These are phyloP conservation scores for Strobilomyces dryophilus DNA, from an alignment of 768 basidiomycete species.

Conservation along the genomic window DNA sequence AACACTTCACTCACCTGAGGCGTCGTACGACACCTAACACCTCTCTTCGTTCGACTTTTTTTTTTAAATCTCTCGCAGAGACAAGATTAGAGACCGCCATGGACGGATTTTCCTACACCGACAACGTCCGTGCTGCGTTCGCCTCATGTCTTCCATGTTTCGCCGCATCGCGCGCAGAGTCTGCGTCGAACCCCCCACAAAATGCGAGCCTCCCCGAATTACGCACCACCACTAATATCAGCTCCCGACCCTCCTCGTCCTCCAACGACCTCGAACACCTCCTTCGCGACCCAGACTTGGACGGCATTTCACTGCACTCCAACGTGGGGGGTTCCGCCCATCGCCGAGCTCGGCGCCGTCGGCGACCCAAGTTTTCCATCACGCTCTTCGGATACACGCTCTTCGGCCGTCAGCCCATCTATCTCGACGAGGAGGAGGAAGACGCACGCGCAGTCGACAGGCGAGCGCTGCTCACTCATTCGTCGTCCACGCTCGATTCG, in stretches of 20 bases:
- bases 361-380: conserved; percentile 37
- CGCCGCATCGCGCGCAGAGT: conserved; percentile 33
- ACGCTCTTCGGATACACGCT: conserved; percentile 63
- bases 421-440: conserved; percentile 54
- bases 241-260: conserved; percentile 11
- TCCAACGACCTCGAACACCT: conserved; percentile 46
- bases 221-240: conserved; percentile 16
- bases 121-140: conserved; percentile 54
- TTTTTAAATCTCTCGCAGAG: too few species aligned
- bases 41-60: too few species aligned
- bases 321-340: conserved; percentile 41
- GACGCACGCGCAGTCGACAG: conserved; percentile 19
- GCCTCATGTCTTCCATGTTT: conserved; percentile 60
- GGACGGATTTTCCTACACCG: conserved; percentile 58
- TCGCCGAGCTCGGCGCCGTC: conserved; percentile 32
- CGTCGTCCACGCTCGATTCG: conserved; percentile 55
- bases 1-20: too few species aligned
- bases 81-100: too few species aligned
- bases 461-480: conserved; percentile 23
- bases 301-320: conserved; percentile 65
- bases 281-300: conserved; percentile 48
- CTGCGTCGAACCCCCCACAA: conserved; percentile 17
- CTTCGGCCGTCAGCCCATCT: conserved; percentile 61
- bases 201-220: conserved; percentile 19
- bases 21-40: too few species aligned